These are phyloP conservation scores for Stentor roeselii DNA, from an alignment of 73 alveolate species.

Conservation along the genomic window DNA sequence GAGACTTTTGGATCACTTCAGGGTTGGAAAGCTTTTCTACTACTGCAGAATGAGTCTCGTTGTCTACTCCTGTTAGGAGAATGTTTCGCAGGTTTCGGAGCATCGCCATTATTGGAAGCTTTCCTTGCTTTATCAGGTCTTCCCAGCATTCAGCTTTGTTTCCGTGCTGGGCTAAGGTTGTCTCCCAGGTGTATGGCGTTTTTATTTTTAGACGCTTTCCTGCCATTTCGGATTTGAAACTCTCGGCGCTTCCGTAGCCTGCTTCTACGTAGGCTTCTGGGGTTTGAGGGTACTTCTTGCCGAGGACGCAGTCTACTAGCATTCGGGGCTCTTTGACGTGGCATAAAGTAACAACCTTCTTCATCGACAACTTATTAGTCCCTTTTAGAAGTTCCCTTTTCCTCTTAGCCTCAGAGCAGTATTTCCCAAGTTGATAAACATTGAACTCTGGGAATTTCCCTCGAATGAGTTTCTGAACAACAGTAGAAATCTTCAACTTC, in stretches of 20 bases:
- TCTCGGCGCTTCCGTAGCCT: slow-evolving; percentile 25
- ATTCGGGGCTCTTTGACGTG: slow-evolving; percentile 42
- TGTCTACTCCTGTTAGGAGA: slow-evolving; percentile 31
- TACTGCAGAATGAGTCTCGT: slow-evolving; percentile 29
- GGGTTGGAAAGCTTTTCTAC: slow-evolving; percentile 32
- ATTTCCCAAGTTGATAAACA: slow-evolving; percentile 45
- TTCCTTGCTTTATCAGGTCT: slow-evolving; percentile 27
- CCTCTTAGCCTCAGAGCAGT: slow-evolving; percentile 41
- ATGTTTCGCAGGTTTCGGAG: slow-evolving; percentile 44
- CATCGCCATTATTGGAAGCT: slow-evolving; percentile 45
- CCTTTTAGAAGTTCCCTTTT: slow-evolving; percentile 19
- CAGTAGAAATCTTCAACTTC: slow-evolving; percentile 30
- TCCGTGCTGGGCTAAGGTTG: slow-evolving; percentile 36
- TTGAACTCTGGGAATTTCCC: slow-evolving; percentile 37
- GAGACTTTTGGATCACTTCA: slow-evolving; percentile 6
- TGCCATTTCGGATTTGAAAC: slow-evolving; percentile 38
- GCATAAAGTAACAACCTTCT: slow-evolving; percentile 43
- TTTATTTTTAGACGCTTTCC: slow-evolving; percentile 50
- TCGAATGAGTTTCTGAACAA: slow-evolving; percentile 39
- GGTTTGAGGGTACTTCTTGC: slow-evolving; percentile 48
- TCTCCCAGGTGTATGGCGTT: slow-evolving; percentile 48
- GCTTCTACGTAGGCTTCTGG: slow-evolving; percentile 37
- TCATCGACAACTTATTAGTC: slow-evolving; percentile 35
- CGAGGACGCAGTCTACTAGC: slow-evolving; percentile 34
- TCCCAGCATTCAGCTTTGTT: slow-evolving; percentile 49